These are phyloP conservation scores for Cyanidioschyzon merolae DNA, from an alignment of 23 red algal genomes.

Conservation along the genomic window DNA sequence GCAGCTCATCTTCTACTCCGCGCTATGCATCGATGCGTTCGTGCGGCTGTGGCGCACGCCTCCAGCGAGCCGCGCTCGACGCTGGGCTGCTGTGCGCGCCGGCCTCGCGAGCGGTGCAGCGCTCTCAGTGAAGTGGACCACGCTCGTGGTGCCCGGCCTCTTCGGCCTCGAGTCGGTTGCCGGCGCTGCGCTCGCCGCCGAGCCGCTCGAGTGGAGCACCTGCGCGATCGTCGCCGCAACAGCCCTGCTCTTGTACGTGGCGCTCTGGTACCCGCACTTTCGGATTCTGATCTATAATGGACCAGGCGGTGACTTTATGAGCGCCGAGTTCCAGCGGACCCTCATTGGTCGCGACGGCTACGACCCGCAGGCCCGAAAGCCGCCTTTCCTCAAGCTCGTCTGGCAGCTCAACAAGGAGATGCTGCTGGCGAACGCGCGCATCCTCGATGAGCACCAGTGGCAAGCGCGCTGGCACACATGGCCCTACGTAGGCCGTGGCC, in stretches of 20 bases:
- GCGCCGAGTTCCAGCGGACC: conserved; percentile 43
- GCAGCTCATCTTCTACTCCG: conserved; percentile 73
- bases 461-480: conserved; percentile 82
- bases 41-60: conserved; percentile 57
- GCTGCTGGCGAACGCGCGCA: conserved; percentile 67
- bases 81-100: conserved; percentile 25
- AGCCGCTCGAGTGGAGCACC: conserved; percentile 45
- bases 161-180: conserved; percentile 72
- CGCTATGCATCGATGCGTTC: conserved; percentile 35
- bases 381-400: conserved; percentile 47
- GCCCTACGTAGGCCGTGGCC: conserved; percentile 64
- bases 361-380: conserved; percentile 34
- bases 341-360: conserved; percentile 58
- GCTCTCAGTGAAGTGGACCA: conserved; percentile 77
- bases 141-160: conserved; percentile 62
- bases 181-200: conserved; percentile 30
- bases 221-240: conserved; percentile 38
- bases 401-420: conserved; percentile 83
- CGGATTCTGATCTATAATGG: conserved; percentile 50
- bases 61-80: conserved; percentile 31
- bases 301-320: conserved; percentile 79
- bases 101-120: conserved; percentile 43
- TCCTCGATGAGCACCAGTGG: conserved; percentile 64
- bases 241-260: conserved; percentile 50
- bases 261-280: conserved; percentile 77